A percentile compares a stretch with the other conserved stretches of the same genome.
These are phyloP conservation scores for Furcasterigmium furcatum DNA, from an alignment of 2,329 filamentous ascomycete genomes.

Conservation along the genomic window DNA sequence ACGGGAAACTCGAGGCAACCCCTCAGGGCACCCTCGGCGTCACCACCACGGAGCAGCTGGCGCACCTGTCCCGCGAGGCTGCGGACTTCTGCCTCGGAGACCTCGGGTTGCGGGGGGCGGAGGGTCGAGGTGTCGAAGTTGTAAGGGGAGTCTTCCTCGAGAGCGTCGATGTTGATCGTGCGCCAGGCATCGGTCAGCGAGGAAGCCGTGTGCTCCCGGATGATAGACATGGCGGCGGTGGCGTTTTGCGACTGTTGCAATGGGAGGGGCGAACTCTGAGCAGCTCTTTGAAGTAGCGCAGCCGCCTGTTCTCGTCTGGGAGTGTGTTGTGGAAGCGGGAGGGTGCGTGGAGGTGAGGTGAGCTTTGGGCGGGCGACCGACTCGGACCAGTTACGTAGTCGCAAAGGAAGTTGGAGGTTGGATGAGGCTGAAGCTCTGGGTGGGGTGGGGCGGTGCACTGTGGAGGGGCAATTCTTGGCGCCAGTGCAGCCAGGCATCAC, in stretches of 20 bases:
- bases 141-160: conserved; percentile 82
- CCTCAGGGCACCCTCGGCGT: conserved; percentile 81
- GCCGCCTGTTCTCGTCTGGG: not conserved
- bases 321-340: not conserved
- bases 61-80: conserved; percentile 76
- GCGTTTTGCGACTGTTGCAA: not conserved
- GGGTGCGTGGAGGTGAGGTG: conserved; percentile 2
- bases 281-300: not conserved
- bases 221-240: conserved; percentile 56
- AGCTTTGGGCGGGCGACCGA: not conserved
- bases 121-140: conserved; percentile 91
- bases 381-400: not conserved
- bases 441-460: conserved; percentile 1
- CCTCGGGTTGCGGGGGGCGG: conserved; percentile 70
- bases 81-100: conserved; percentile 75
- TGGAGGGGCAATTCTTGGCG: not conserved
- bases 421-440: not conserved
- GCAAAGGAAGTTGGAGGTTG: not conserved
- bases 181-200: conserved; percentile 67
- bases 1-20: conserved; percentile 84
- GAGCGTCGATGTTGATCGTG: conserved; percentile 90
- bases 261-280: not conserved
- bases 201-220: conserved; percentile 60
- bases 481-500: not conserved
- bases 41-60: conserved; percentile 82